These are phyloP conservation scores for Colletotrichum lindemuthianum DNA, from an alignment of 2,329 filamentous ascomycete genomes.

Conservation along the genomic window DNA sequence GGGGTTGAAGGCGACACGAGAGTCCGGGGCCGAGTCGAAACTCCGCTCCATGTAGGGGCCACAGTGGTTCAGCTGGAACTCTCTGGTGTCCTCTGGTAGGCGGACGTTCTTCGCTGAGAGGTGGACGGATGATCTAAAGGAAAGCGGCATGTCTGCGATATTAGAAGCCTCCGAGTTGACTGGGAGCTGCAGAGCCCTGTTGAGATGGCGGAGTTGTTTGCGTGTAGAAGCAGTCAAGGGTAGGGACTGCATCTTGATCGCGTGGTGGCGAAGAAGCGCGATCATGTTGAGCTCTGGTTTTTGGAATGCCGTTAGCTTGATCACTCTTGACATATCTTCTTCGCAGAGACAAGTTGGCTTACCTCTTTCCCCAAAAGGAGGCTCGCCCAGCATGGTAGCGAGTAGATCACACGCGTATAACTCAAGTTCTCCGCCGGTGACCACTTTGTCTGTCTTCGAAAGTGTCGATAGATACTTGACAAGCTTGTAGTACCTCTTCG, in stretches of 20 bases:
- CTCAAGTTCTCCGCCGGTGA: slow-evolving; percentile 46
- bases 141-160: not conserved
- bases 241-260: not conserved
- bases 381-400: not conserved
- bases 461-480: slow-evolving; percentile 54
- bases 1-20: slow-evolving; percentile 76
- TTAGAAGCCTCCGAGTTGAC: not conserved
- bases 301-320: too few species aligned
- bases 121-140: not conserved
- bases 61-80: slow-evolving; percentile 75
- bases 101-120: not conserved
- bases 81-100: slow-evolving; percentile 7
- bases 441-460: slow-evolving; percentile 42
- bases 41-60: slow-evolving; percentile 81
- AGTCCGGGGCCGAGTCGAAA: slow-evolving; percentile 74
- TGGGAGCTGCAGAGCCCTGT: not conserved
- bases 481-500: slow-evolving; percentile 58
- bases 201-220: not conserved
- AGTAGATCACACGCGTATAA: slow-evolving; percentile 50
- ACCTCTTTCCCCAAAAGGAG: slow-evolving; percentile 4
- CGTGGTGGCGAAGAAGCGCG: slow-evolving; percentile 11
- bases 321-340: too few species aligned
- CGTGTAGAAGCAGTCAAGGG: not conserved
- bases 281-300: slow-evolving; percentile 1
- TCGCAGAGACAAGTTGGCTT: not conserved